phyloP scores from a whole-genome alignment of 2,329 filamentous ascomycete genomes.

The Peltaster fructicola region DNA sequence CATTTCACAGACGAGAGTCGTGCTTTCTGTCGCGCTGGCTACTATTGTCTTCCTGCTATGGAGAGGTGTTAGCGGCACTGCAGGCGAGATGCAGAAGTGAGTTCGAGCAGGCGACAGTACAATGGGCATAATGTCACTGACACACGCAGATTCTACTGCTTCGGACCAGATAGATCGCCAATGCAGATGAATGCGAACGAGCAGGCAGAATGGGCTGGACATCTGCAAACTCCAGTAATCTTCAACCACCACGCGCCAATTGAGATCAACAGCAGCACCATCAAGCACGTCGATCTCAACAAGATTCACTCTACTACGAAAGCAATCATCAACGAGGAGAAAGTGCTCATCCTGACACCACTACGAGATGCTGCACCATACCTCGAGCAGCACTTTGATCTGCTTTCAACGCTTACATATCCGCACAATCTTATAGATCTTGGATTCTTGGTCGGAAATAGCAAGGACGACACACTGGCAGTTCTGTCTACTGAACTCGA shows the following conservation, averaged over 20 bases:
- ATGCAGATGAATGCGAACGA: conserved; percentile 92
- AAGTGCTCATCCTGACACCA: conserved; percentile 79
- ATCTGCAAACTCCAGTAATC: conserved; percentile 79
- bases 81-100: conserved; percentile 82
- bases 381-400: conserved; percentile 81
- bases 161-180: conserved; percentile 84
- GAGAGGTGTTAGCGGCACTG: conserved; percentile 65
- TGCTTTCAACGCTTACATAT: conserved; percentile 76
- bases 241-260: conserved; percentile 91
- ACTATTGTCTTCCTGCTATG: conserved; percentile 67
- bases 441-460: conserved; percentile 86
- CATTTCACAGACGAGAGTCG: conserved; percentile 58
- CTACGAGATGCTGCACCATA: conserved; percentile 74
- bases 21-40: conserved; percentile 53
- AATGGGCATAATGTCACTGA: conserved; percentile 1
- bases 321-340: conserved; percentile 64
- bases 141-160: conserved; percentile 72
- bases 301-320: conserved; percentile 62
- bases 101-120: conserved; percentile 8
- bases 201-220: conserved; percentile 71
- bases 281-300: conserved; percentile 72
- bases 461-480: conserved; percentile 78
- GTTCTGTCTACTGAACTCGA: conserved; percentile 71
- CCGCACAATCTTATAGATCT: conserved; percentile 91
- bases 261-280: conserved; percentile 63